A percentile compares a stretch with the other conserved stretches of the same genome.
phyloP scores from a whole-genome alignment of 352 stramenopile species.

The Globisporangium orthogonon region DNA sequence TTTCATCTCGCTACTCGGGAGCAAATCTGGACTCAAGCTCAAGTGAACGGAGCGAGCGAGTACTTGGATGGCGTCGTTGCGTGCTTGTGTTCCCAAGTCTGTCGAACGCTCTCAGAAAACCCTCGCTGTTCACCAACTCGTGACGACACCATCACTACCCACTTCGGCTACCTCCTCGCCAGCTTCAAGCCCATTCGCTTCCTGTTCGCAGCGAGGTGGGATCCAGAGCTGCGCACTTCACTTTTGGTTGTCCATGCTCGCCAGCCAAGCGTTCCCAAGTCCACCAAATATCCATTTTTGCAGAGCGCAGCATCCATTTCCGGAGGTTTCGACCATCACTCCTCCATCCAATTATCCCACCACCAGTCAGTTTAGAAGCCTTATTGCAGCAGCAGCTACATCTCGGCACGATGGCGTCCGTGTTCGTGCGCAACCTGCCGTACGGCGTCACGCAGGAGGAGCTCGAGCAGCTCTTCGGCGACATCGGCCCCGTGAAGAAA shows the following conservation, averaged over 20 bases:
- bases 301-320: not conserved
- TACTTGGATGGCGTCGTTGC: no score
- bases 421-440: conserved; percentile 86
- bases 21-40: no score
- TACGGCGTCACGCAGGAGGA: conserved; percentile 82
- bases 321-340: not conserved
- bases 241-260: no score
- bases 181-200: no score
- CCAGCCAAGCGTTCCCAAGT: no score
- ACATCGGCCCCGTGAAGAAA: conserved; percentile 79
- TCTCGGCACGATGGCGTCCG: conserved; percentile 30
- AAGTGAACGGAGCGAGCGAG: no score
- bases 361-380: not conserved
- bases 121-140: not conserved
- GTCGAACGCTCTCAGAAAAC: no score
- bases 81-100: no score
- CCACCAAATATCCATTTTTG: not conserved
- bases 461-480: conserved; percentile 77
- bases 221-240: no score
- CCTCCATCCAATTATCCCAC: no score
- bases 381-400: not conserved
- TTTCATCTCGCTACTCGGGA: no score
- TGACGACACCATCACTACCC: not conserved
- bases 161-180: not conserved
- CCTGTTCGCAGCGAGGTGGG: not conserved